Conservation (phyloP, 1,284 basidiomycete species). For the Tetrapyrgos nigripes region DNA sequence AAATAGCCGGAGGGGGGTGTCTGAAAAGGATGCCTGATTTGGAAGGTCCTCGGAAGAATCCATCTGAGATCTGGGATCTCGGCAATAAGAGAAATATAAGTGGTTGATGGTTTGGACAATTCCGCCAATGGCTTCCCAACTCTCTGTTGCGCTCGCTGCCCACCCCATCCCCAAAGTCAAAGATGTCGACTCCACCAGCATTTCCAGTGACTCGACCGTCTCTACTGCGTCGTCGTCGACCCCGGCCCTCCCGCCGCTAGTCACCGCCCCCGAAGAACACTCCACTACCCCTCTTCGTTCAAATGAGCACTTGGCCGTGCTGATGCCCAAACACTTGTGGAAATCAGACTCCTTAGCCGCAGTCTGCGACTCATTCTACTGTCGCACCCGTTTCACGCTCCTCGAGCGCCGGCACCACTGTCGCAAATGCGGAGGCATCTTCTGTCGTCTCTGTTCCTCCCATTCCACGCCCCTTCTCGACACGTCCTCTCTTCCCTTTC, state of each 20-base stretch:
- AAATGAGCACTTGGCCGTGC: slow-evolving; percentile 80
- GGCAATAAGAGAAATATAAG: too few relatives aligned
- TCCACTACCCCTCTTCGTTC: slow-evolving; percentile 29
- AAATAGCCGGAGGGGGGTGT: too few relatives aligned
- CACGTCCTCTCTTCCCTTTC: slow-evolving; percentile 67
- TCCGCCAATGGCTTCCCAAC: too few relatives aligned
- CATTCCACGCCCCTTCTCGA: slow-evolving; percentile 67
- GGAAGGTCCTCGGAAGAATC: too few relatives aligned
- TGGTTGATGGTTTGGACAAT: too few relatives aligned
- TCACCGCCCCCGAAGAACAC: slow-evolving; percentile 5
- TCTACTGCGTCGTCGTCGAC: slow-evolving; percentile 12
- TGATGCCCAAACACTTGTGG: slow-evolving; percentile 72
- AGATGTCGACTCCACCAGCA: not conserved
- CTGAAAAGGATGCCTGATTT: too few relatives aligned
- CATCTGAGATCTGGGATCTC: too few relatives aligned
- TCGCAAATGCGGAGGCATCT: slow-evolving; percentile 81
- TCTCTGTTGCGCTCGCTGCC: too few relatives aligned
- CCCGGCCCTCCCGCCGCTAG: slow-evolving; percentile 18
- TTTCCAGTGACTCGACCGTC: not conserved
- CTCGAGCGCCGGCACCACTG: slow-evolving; percentile 81
- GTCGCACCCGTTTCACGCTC: slow-evolving; percentile 65
- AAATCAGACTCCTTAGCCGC: slow-evolving; percentile 72
- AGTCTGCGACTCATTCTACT: slow-evolving; percentile 75
- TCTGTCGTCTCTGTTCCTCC: slow-evolving; percentile 65
- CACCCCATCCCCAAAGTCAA: too few relatives aligned